Evolutionary conservation across 495 filamentous ascomycete species (phyloP).

Genomic region (Mycothermus thermophilus): DNA sequence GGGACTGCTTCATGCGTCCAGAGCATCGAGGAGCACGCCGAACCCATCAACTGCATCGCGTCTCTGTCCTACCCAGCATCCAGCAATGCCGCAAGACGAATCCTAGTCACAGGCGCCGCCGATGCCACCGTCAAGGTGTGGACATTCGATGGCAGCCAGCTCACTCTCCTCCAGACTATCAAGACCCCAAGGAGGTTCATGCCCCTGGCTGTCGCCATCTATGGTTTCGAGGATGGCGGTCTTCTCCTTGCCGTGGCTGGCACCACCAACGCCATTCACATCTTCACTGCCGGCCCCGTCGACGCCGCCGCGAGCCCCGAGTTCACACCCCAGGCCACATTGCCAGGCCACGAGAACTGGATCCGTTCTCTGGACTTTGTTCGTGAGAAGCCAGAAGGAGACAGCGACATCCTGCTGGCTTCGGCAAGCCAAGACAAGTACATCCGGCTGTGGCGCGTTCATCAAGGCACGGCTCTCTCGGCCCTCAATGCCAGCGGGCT

Average conservation of each 20-base stretch:
- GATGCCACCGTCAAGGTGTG: constrained; percentile 77
- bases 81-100: constrained; percentile 12
- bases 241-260: constrained; percentile 68
- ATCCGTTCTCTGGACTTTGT: constrained; percentile 72
- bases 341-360: constrained; percentile 92
- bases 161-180: constrained; percentile 54
- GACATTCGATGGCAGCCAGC: constrained; percentile 37
- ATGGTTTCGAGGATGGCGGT: constrained; percentile 34
- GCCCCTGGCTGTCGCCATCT: constrained; percentile 60
- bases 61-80: constrained; percentile 29
- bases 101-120: constrained; percentile 59
- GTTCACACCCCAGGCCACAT: constrained; percentile 62
- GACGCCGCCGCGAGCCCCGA: constrained; percentile 17
- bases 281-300: constrained; percentile 46
- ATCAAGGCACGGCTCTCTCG: constrained; percentile 51
- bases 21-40: constrained; percentile 47
- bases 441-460: constrained; percentile 83
- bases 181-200: constrained; percentile 62
- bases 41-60: constrained; percentile 68
- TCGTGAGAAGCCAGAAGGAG: constrained; percentile 36
- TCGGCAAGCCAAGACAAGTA: constrained; percentile 98
- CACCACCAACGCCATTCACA: constrained; percentile 61
- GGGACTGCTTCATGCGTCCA: constrained; percentile 28
- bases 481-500: constrained; percentile 26
- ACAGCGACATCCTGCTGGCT: constrained; percentile 65